phyloP scores from a whole-genome alignment of 805 yeast genomes.

The Torulaspora microellipsoides region DNA sequence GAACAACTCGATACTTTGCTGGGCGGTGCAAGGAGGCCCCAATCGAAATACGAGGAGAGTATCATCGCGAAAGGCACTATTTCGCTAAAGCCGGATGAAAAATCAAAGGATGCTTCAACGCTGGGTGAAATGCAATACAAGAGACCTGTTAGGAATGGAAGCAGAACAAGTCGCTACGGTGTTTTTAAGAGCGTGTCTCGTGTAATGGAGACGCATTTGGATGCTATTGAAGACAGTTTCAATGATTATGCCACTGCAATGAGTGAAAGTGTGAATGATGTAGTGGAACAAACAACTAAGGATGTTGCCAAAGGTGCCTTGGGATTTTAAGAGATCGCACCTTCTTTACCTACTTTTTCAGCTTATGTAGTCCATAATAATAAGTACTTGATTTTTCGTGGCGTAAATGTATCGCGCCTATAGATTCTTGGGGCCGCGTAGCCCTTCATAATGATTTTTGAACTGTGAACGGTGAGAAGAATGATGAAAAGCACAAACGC shows the following conservation, averaged over 20 bases:
- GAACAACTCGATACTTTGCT: constrained; percentile 62
- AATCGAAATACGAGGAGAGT: constrained; percentile 56
- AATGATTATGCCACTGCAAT: constrained; percentile 54
- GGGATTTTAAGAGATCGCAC: constrained; percentile 39
- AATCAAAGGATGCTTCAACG: constrained; percentile 6
- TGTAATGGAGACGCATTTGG: constrained; percentile 49
- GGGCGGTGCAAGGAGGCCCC: constrained; percentile 70
- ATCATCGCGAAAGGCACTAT: constrained; percentile 46
- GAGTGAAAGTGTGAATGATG: constrained; percentile 50
- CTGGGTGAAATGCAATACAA: constrained; percentile 31
- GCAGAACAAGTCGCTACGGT: constrained; percentile 36
- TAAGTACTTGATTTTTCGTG: too few species aligned
- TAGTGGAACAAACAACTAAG: constrained; percentile 46
- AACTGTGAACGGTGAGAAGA: too few species aligned
- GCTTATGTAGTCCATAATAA: too few species aligned
- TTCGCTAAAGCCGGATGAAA: constrained; percentile 23
- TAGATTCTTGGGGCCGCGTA: too few species aligned
- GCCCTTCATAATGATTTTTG: too few species aligned
- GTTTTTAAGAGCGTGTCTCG: constrained; percentile 39
- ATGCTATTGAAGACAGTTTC: constrained; percentile 48
- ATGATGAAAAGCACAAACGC: background rate
- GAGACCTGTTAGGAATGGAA: constrained; percentile 43
- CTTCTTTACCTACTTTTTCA: too few species aligned
- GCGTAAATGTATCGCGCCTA: too few species aligned
- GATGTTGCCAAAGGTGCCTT: constrained; percentile 49